These are phyloP conservation scores for Lachnellula occidentalis DNA, from an alignment of 2,329 filamentous ascomycete genomes.

Conservation along the genomic window DNA sequence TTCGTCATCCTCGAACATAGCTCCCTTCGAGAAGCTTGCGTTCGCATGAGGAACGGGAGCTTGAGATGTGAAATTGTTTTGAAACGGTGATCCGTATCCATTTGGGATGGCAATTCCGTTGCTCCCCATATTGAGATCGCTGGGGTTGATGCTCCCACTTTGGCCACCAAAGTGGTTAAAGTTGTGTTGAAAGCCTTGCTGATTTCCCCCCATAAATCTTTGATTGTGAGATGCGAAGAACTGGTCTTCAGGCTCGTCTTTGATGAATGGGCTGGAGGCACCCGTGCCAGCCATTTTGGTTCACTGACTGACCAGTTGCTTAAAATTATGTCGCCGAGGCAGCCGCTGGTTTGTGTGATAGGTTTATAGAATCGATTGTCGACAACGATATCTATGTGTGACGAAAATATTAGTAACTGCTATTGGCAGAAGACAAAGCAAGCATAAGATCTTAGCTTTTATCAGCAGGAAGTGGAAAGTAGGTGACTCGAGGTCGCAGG, in stretches of 20 bases:
- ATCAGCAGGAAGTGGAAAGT: neutral
- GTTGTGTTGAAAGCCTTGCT: conserved; percentile 38
- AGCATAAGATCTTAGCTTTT: conserved; percentile 1
- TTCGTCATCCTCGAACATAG: conserved; percentile 82
- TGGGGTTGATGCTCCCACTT: conserved; percentile 69
- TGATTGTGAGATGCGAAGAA: conserved; percentile 37
- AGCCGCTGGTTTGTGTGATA: conserved; percentile 17
- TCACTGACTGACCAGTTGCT: conserved; percentile 13
- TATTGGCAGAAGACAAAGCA: conserved; percentile 8
- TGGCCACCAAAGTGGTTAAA: conserved; percentile 33
- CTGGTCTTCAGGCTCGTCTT: conserved; percentile 61
- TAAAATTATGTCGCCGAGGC: conserved; percentile 13
- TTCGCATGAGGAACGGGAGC: conserved; percentile 48
- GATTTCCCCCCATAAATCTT: conserved; percentile 27
- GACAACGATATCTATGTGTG: conserved; percentile 18
- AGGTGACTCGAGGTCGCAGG: neutral
- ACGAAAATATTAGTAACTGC: conserved; percentile 27
- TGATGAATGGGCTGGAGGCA: conserved; percentile 54
- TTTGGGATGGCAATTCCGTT: conserved; percentile 45
- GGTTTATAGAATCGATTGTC: conserved; percentile 11
- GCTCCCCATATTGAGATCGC: conserved; percentile 69
- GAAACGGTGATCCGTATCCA: conserved; percentile 51
- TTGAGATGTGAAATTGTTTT: conserved; percentile 52
- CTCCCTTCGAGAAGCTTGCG: conserved; percentile 70
- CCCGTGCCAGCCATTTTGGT: conserved; percentile 32